Percentiles rank a stretch among this genome's conserved stretches.
phyloP scores from a whole-genome alignment of 805 yeast species.

The Zygoascus ofunaensis region DNA sequence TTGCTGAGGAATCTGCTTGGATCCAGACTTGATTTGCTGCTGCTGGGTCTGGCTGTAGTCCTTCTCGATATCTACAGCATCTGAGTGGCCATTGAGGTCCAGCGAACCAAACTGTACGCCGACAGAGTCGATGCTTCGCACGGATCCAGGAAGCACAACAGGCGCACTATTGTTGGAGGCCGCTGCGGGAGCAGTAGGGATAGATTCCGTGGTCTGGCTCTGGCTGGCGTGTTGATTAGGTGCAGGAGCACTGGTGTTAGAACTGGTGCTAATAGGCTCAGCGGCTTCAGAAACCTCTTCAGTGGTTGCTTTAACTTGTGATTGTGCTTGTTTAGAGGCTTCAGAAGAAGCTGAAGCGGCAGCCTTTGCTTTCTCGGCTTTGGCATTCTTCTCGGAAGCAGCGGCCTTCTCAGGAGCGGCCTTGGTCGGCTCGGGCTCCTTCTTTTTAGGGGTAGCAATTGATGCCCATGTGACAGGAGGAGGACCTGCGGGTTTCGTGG shows the following conservation, averaged over 20 bases:
- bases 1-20: conserved; percentile 9
- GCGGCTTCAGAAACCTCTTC: too few relatives aligned
- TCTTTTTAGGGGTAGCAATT: conserved; percentile 5
- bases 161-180: conserved; percentile 26
- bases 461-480: conserved; percentile 10
- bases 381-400: conserved; percentile 7
- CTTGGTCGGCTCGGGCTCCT: conserved; percentile 16
- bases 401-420: conserved; percentile 14
- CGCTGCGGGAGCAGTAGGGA: conserved; percentile 13
- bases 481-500: conserved; percentile 21
- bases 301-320: conserved; percentile 13
- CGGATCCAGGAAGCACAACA: conserved; percentile 45
- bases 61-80: conserved; percentile 21
- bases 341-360: conserved; percentile 12
- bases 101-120: conserved; percentile 60
- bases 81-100: conserved; percentile 37
- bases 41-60: conserved; percentile 9
- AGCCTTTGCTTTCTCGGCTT: conserved; percentile 2
- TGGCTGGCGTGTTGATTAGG: conserved; percentile 8
- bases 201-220: conserved; percentile 8
- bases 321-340: conserved; percentile 9
- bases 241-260: conserved; percentile 10
- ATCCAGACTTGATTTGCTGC: conserved; percentile 9
- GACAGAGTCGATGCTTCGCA: conserved; percentile 34
- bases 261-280: conserved; percentile 29